Conservation (phyloP, 352 stramenopile species). For the Poterioochromonas sp. region DNA sequence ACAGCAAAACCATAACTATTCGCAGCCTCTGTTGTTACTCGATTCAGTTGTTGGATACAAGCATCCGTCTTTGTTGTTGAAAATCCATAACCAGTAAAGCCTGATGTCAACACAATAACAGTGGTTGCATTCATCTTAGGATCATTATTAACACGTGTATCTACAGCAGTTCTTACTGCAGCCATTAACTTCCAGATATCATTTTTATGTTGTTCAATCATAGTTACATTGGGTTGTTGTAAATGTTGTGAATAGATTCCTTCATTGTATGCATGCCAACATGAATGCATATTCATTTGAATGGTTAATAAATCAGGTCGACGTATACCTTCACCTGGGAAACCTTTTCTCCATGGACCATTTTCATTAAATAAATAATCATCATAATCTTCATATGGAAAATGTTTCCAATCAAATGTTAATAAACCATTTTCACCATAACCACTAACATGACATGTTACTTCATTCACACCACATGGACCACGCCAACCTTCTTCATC, state of each 20-base stretch:
- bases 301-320: slow-evolving; percentile 20
- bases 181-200: slow-evolving; percentile 21
- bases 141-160: background rate
- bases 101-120: slow-evolving; percentile 25
- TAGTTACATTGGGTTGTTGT: background rate
- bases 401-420: slow-evolving; percentile 32
- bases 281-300: slow-evolving; percentile 20
- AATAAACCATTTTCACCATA: slow-evolving; percentile 12
- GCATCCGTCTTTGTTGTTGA: background rate
- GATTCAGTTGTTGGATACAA: slow-evolving; percentile 26
- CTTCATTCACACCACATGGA: slow-evolving; percentile 31
- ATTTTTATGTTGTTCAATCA: slow-evolving; percentile 14
- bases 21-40: background rate
- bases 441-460: slow-evolving; percentile 26
- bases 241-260: slow-evolving; percentile 11
- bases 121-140: background rate
- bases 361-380: slow-evolving; percentile 18
- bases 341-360: slow-evolving; percentile 17
- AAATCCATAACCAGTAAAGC: background rate
- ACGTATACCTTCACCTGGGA: slow-evolving; percentile 1
- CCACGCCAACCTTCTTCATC: slow-evolving; percentile 18
- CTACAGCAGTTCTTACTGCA: background rate
- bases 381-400: slow-evolving; percentile 34
- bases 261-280: slow-evolving; percentile 25
- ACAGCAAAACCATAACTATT: slow-evolving; percentile 11